Evolutionary conservation across 192 early-diverging fungal genomes (phyloP).

Genomic region (Piromyces finnis): DNA sequence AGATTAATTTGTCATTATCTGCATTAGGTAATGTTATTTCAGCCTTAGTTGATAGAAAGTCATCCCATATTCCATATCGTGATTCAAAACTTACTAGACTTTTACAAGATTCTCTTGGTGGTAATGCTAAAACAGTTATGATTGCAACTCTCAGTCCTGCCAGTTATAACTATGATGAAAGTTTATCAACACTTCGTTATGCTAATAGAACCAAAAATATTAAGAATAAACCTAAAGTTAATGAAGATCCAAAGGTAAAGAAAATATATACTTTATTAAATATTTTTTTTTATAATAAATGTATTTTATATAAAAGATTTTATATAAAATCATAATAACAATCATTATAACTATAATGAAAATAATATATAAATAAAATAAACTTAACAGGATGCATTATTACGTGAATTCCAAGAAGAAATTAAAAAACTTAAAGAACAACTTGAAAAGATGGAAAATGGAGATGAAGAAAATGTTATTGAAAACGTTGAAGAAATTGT

Average conservation of each 20-base stretch:
- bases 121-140: conserved; percentile 47
- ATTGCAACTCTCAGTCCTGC: conserved; percentile 41
- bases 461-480: conserved; percentile 9
- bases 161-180: conserved; percentile 45
- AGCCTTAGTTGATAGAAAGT: conserved; percentile 41
- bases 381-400: conserved; percentile 31
- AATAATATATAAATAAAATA: neutral
- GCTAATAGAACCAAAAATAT: conserved; percentile 47
- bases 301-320: no score
- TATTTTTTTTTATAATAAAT: no score
- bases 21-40: conserved; percentile 47
- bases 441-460: conserved; percentile 22
- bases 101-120: conserved; percentile 44
- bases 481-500: conserved; percentile 21
- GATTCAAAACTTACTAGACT: conserved; percentile 46
- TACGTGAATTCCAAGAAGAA: conserved; percentile 47
- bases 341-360: neutral
- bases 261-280: neutral
- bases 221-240: conserved; percentile 52
- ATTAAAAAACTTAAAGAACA: conserved; percentile 33
- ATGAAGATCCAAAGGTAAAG: conserved; percentile 42
- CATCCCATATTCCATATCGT: conserved; percentile 41
- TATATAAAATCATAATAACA: neutral
- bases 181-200: conserved; percentile 37
- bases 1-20: conserved; percentile 43